Conservation (phyloP, 78 protist species). For the Creolimax fragrantissima region DNA sequence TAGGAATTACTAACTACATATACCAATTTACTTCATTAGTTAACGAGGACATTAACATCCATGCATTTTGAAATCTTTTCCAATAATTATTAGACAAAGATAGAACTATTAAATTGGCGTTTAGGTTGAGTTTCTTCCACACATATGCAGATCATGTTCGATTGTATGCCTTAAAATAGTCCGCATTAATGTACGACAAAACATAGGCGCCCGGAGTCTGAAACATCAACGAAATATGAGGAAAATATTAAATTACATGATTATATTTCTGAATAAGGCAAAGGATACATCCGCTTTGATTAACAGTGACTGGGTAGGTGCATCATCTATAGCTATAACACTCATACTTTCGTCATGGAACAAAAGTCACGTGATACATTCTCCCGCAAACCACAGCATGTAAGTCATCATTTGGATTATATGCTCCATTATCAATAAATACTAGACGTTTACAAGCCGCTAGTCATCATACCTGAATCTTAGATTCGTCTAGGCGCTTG, state of each 20-base stretch:
- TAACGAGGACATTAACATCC: background rate
- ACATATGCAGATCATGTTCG: background rate
- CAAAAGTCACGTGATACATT: too few relatives aligned
- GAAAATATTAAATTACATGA: background rate
- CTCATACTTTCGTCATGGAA: too few relatives aligned
- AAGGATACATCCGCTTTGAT: background rate
- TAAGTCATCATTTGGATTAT: background rate
- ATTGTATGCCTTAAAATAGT: background rate
- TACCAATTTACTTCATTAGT: too few relatives aligned
- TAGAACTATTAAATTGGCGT: background rate
- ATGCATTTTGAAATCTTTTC: background rate
- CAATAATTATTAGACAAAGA: background rate
- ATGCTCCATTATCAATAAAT: background rate
- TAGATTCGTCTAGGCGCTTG: slow-evolving; percentile 3
- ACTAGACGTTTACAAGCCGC: background rate
- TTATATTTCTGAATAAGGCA: background rate
- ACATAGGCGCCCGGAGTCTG: background rate
- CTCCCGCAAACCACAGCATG: too few relatives aligned
- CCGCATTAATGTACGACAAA: background rate
- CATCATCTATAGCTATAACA: background rate
- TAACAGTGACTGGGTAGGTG: background rate
- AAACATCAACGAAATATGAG: background rate
- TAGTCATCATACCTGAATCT: background rate
- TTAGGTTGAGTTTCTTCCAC: background rate
- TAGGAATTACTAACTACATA: background rate